Evolutionary conservation across 2,329 filamentous ascomycete species (phyloP), one percentile per base, ranked within the genome.

Genomic region (Nectriaceae sp.): DNA sequence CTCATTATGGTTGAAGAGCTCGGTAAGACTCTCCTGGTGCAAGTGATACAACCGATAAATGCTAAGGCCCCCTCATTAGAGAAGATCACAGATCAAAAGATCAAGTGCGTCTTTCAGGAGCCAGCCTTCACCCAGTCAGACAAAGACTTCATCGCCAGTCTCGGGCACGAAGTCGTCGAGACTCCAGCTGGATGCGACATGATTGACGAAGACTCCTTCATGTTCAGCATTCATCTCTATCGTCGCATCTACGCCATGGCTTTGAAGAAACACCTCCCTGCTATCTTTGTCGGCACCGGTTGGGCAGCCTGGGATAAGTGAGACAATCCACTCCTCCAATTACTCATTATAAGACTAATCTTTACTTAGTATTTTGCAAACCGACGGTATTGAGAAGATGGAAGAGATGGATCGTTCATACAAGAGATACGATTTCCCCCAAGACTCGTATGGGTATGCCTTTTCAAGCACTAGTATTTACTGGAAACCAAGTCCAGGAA

Each of bases 191-290:
- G 75, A 0, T 84, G 82, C 55, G 63, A 73, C 0, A 56, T 74
- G 5, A 71, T 88, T 10, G 71, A 75, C 15, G 40, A 61, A 0
- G 58, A 67, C 0, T 77, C 80, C 0, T 62, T 89, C 2, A 70
- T 87, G 2, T 89, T 80, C 54, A 84, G 81, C 1, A 74, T 88
- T 0, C 85, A 88, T 42, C 73, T 84, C 49, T 83, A 83, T 47
- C 71, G 69, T 19, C 71, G 68, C 31, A 74, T 79, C 35, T 88
- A 82, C 42, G 69, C 76, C 19, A 63, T 72, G 5, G 73, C 82
- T 0, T 66, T 89, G 2, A 57, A 68, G 2, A 60, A 65, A 0
- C 54, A 66, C 1, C 56, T 73, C 1, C 84, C 85, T 0, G 74
- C 69, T 1, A 58, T 86, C 2, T 80, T 84, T 11, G 72, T 88